Conservation (phyloP, 495 filamentous ascomycete genomes). For the Neurospora pannonica region DNA sequence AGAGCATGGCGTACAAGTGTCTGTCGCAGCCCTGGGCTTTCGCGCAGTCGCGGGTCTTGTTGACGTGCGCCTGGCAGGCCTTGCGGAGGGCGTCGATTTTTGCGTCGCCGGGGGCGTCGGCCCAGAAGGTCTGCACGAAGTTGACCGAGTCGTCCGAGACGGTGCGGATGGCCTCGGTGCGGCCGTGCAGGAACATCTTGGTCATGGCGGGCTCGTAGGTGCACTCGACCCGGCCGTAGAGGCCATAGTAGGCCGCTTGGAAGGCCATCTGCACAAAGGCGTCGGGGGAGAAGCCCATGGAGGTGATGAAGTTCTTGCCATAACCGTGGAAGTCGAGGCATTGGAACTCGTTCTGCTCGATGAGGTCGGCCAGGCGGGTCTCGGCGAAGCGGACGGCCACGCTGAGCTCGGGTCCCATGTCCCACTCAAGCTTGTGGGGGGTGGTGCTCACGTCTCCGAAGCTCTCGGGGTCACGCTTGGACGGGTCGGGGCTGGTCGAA, state of each 20-base stretch:
- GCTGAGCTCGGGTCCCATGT: conserved; percentile 85
- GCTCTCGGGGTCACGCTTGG: conserved; percentile 84
- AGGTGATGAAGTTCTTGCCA: conserved; percentile 96
- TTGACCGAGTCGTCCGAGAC: conserved; percentile 73
- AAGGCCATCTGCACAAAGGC: conserved; percentile 99
- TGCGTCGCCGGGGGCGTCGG: conserved; percentile 65
- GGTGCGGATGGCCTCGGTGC: conserved; percentile 86
- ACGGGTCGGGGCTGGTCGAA: conserved; percentile 81
- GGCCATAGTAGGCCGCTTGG: conserved; percentile 95
- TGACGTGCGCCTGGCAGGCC: conserved; percentile 73
- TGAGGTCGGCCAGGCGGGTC: conserved; percentile 86
- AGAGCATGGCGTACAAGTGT: conserved; percentile 89
- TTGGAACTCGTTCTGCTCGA: conserved; percentile 93
- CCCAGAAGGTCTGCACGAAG: conserved; percentile 93
- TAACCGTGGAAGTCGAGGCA: conserved; percentile 83
- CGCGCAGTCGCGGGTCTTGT: conserved; percentile 74
- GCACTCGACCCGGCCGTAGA: conserved; percentile 89
- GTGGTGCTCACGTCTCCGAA: conserved; percentile 94
- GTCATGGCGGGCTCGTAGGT: conserved; percentile 99
- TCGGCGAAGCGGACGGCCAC: conserved; percentile 93
- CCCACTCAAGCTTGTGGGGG: conserved; percentile 95
- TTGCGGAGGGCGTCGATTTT: conserved; percentile 80
- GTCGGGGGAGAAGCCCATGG: conserved; percentile 92
- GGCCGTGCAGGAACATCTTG: conserved; percentile 82
- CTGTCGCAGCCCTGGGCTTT: conserved; percentile 90